Percentiles rank a stretch among this genome's conserved stretches.
Evolutionary conservation across 164 flowering plant species (phyloP).

Genomic region (Amborella trichopoda): DNA sequence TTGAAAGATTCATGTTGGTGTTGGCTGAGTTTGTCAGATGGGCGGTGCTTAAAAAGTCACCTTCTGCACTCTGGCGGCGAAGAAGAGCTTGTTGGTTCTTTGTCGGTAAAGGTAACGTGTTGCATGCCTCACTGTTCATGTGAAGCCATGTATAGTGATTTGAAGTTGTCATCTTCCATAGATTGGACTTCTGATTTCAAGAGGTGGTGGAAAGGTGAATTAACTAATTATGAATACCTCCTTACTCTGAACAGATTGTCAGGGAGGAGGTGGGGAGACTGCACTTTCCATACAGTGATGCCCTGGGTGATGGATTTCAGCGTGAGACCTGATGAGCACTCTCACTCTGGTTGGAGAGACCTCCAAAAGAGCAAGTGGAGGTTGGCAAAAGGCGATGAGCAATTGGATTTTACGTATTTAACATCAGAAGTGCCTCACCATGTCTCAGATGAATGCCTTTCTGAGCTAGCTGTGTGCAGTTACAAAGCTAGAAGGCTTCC

Average conservation of each 20-base stretch:
- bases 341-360: constrained; percentile 83
- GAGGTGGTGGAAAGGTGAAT: constrained; percentile 85
- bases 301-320: constrained; percentile 99
- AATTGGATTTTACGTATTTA: constrained; percentile 89
- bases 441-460: constrained; percentile 95
- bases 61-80: constrained; percentile 6
- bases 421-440: constrained; percentile 95
- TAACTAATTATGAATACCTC: constrained; percentile 89
- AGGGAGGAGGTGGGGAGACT: constrained; percentile 98
- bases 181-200: constrained; percentile 66
- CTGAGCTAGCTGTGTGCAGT: constrained; percentile 98
- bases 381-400: constrained; percentile 97
- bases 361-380: constrained; percentile 92
- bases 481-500: constrained; percentile 97
- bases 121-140: constrained; percentile 36
- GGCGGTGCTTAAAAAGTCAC: constrained; percentile 10
- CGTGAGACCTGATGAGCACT: constrained; percentile 54
- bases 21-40: constrained; percentile 44
- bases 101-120: constrained; percentile 17
- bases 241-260: constrained; percentile 75
- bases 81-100: constrained; percentile 7
- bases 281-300: constrained; percentile 83
- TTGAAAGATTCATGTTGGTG: constrained; percentile 59
- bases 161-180: constrained; percentile 34
- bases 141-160: constrained; percentile 50